phyloP scores from a whole-genome alignment of 164 flowering plant species.

The Berberis thunbergii region DNA sequence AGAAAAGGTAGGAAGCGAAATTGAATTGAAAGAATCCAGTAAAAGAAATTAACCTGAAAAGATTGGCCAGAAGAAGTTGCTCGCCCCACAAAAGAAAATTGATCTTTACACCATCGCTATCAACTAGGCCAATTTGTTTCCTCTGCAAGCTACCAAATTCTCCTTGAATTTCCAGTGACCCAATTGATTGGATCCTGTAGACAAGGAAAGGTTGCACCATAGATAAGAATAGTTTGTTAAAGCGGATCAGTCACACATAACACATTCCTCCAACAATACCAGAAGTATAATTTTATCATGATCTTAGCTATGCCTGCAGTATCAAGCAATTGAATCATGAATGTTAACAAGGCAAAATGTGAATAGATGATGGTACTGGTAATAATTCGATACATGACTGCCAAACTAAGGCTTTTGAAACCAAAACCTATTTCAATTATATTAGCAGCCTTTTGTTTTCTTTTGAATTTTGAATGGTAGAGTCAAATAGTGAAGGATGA shows the following conservation, averaged over 20 bases:
- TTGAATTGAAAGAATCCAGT: background rate
- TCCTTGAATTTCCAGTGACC: slow-evolving; percentile 48
- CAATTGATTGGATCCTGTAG: slow-evolving; percentile 70
- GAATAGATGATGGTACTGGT: background rate
- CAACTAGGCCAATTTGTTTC: slow-evolving; percentile 68
- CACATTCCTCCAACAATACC: slow-evolving; percentile 1
- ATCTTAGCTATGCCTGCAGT: background rate
- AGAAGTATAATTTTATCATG: too few relatives aligned
- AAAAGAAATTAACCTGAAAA: slow-evolving; percentile 47
- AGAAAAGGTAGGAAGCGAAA: slow-evolving; percentile 3
- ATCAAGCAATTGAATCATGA: background rate
- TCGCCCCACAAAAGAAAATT: slow-evolving; percentile 83
- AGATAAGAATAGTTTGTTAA: background rate
- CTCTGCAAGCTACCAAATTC: slow-evolving; percentile 33
- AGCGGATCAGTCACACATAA: too few relatives aligned
- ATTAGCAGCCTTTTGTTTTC: too few relatives aligned
- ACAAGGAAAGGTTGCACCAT: background rate
- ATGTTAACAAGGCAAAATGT: background rate
- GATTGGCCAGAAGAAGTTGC: slow-evolving; percentile 73
- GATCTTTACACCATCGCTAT: slow-evolving; percentile 58
- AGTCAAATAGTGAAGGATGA: background rate
- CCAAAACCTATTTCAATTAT: too few relatives aligned
- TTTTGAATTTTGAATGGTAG: too few relatives aligned
- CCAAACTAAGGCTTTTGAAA: too few relatives aligned
- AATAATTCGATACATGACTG: too few relatives aligned